phyloP scores from a whole-genome alignment of 352 stramenopile species.

The Phytophthora tubulina region DNA sequence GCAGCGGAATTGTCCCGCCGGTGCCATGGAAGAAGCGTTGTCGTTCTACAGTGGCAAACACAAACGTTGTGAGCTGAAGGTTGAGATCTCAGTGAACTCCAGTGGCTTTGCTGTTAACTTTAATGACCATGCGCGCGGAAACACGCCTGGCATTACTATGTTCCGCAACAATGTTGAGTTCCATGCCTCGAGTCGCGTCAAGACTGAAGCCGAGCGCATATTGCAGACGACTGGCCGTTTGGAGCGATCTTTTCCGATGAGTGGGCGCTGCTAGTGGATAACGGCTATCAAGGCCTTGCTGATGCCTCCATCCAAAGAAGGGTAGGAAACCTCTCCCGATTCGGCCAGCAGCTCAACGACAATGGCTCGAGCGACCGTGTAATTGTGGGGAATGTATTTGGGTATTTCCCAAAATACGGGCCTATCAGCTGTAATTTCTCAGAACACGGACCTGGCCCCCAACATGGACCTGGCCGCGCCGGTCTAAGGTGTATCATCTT shows the following conservation, averaged over 20 bases:
- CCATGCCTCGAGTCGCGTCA: neutral
- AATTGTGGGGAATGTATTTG: neutral
- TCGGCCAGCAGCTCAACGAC: neutral
- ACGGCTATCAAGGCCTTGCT: neutral
- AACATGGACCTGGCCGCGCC: too few relatives aligned
- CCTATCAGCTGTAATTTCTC: too few relatives aligned
- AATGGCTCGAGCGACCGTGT: neutral
- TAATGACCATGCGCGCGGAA: constrained; percentile 1
- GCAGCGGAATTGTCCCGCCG: neutral
- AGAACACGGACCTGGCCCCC: too few relatives aligned
- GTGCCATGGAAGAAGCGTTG: constrained; percentile 1
- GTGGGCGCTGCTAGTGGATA: constrained; percentile 7
- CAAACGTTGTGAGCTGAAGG: constrained; percentile 8
- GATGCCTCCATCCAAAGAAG: constrained; percentile 1
- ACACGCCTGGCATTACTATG: constrained; percentile 3
- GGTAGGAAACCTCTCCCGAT: neutral
- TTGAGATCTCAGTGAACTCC: neutral
- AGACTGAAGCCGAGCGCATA: neutral
- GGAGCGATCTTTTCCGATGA: neutral
- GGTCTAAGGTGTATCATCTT: too few relatives aligned
- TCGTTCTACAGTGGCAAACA: constrained; percentile 16
- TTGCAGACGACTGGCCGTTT: neutral
- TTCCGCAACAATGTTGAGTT: constrained; percentile 9
- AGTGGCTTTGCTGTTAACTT: constrained; percentile 2
- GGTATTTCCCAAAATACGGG: too few relatives aligned